phyloP scores from a whole-genome alignment of 2,329 filamentous ascomycete genomes.

The Fusarium sp. region DNA sequence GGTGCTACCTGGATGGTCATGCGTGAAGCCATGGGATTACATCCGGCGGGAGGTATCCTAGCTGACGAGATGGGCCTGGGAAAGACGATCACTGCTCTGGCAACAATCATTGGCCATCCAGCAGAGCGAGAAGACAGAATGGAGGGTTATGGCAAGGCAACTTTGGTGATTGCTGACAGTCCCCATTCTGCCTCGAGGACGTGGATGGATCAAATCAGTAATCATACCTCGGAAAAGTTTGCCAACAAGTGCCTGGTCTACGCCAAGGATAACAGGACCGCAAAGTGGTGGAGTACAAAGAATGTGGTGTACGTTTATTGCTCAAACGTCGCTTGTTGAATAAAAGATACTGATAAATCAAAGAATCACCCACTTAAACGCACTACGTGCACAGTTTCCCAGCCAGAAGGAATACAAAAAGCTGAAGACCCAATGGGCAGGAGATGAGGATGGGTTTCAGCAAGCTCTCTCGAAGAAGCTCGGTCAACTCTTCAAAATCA shows the following conservation, averaged over 20 bases:
- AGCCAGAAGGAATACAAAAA: neutral
- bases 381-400: constrained; percentile 11
- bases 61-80: constrained; percentile 73
- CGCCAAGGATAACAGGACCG: fast-evolving
- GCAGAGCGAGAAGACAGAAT: constrained; percentile 50
- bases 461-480: constrained; percentile 53
- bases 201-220: neutral
- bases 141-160: constrained; percentile 48
- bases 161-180: constrained; percentile 44
- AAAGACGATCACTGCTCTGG: constrained; percentile 77
- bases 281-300: neutral
- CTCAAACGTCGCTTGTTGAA: neutral
- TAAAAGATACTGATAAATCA: fast-evolving
- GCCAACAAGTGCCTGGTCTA: fast-evolving
- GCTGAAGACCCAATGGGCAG: neutral
- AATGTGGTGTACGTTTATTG: neutral
- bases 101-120: constrained; percentile 72
- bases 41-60: constrained; percentile 67
- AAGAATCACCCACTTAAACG: neutral
- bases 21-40: constrained; percentile 52
- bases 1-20: constrained; percentile 64
- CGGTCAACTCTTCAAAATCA: constrained; percentile 41
- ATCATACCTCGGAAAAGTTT: fast-evolving
- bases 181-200: fast-evolving
- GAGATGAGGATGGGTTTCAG: constrained; percentile 34